These are phyloP conservation scores for Saturnispora mendoncae DNA, from an alignment of 805 yeast species.

Conservation along the genomic window DNA sequence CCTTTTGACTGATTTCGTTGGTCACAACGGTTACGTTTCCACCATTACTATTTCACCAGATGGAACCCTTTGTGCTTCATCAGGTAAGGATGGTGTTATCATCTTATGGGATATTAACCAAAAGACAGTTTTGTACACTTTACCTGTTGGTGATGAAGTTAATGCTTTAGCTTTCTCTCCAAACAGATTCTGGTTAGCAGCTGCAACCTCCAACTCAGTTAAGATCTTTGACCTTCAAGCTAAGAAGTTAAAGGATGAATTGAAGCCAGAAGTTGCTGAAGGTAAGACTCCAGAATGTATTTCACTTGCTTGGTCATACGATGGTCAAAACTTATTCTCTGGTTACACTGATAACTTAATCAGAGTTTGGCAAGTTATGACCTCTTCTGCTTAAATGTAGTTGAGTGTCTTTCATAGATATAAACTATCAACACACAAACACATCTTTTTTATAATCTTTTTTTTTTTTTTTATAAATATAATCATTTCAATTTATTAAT, in stretches of 20 bases:
- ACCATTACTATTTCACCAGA: slow-evolving; percentile 98
- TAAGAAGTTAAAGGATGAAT: slow-evolving; percentile 89
- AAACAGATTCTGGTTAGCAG: slow-evolving; percentile 99
- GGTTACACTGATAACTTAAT: slow-evolving; percentile 99
- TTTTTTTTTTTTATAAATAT: slow-evolving; percentile 6
- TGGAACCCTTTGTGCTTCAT: slow-evolving; percentile 98
- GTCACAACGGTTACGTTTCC: slow-evolving; percentile 99
- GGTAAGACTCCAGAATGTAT: slow-evolving; percentile 97
- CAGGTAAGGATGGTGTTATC: slow-evolving; percentile 99
- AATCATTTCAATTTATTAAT: slow-evolving; percentile 1
- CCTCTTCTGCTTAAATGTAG: slow-evolving; percentile 38
- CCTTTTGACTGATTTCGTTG: slow-evolving; percentile 91
- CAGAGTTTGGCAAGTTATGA: slow-evolving; percentile 99
- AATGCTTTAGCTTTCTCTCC: slow-evolving; percentile 99
- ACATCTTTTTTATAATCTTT: slow-evolving; percentile 7
- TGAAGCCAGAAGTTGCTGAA: slow-evolving; percentile 95
- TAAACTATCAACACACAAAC: background rate
- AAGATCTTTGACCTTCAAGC: slow-evolving; percentile 97
- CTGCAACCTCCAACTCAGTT: slow-evolving; percentile 97
- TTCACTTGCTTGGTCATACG: slow-evolving; percentile 99
- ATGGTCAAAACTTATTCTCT: slow-evolving; percentile 98
- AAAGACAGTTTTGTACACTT: slow-evolving; percentile 82
- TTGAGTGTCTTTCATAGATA: background rate
- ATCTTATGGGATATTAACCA: slow-evolving; percentile 95
- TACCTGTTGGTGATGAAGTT: slow-evolving; percentile 92